Conservation (phyloP, 1,139 yeast species). For the Blastobotrys capitulatus region DNA sequence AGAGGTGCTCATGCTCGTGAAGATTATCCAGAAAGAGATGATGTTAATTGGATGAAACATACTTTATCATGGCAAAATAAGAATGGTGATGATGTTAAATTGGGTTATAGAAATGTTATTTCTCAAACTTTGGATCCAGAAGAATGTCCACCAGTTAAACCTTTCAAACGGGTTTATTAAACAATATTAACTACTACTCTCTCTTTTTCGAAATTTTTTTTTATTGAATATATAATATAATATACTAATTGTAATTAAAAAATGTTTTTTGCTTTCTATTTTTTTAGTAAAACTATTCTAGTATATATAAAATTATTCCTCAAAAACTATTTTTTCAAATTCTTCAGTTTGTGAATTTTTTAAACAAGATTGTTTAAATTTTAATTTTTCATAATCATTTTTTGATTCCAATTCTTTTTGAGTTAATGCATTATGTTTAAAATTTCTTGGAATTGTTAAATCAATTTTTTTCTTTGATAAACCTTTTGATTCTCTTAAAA, state of each 20-base stretch:
- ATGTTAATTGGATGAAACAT: slow-evolving; percentile 96
- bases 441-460: slow-evolving; percentile 16
- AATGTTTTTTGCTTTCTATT: too few species aligned
- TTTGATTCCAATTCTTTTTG: background rate
- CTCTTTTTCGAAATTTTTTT: background rate
- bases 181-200: background rate
- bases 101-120: slow-evolving; percentile 85
- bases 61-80: slow-evolving; percentile 84
- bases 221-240: too few species aligned
- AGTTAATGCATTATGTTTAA: slow-evolving; percentile 3
- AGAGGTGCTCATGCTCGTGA: slow-evolving; percentile 99
- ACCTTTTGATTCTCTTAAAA: slow-evolving; percentile 20
- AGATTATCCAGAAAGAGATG: slow-evolving; percentile 95
- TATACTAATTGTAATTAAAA: too few species aligned
- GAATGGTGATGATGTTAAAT: slow-evolving; percentile 63
- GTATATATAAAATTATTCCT: background rate
- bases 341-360: background rate
- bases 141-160: slow-evolving; percentile 96
- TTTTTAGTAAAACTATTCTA: too few species aligned
- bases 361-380: background rate
- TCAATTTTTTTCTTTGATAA: too few species aligned
- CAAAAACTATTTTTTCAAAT: background rate
- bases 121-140: slow-evolving; percentile 78
- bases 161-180: slow-evolving; percentile 90
- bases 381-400: background rate